Base-by-base conservation (phyloP, 805 yeast species). In the Lachancea nothofagi region DNA sequence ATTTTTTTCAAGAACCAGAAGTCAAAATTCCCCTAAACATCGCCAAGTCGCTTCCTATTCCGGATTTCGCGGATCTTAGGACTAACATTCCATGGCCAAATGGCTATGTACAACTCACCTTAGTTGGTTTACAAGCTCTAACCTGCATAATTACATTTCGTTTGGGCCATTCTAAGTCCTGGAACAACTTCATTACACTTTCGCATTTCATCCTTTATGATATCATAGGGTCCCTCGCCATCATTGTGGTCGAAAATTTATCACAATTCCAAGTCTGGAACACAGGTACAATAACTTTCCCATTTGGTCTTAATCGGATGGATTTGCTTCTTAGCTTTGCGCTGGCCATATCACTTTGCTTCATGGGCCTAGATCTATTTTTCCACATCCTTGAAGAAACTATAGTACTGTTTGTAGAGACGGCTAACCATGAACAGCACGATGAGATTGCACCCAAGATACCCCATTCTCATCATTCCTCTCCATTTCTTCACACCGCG, bases 261-360 rank as follows among this genome's bases (percentile, higher is more conserved):
- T 74, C 86, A n/a, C 93, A 89, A 55, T 90, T 90, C 61, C 94
- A 86, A 47, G 94, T 83, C 5, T 93, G 97, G 96, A 78, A 75
- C 47, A 77, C 75, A 41, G 75, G 89, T 5, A 83, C 95, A 1
- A 68, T 93, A 23, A 78, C 80, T 10, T 83, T 78, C 48, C 98
- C 98, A 0, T 90, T 90, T 67, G 98, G 97, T 0, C 66, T 90
- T 19, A 95, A 94, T n/a, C 70, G 98, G 43, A 71, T 85, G 12
- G 96, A 90, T 55, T 94, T 90, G 0, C 64, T 90, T 13, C 78
- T 83, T 32, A 94, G 95, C 2, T 89, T 89, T 66, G 95, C 94
- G 0, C 67, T 88, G 30, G 78, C 93, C 12, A 80, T 90, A 1
- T 81, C 95, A 1, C 71, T 90, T 45, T 69, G 89, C 18, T 90